A percentile compares a stretch with the other conserved stretches of the same genome.
Evolutionary conservation across 768 basidiomycete species (phyloP).

Genomic region (Hortiboletus campestris): DNA sequence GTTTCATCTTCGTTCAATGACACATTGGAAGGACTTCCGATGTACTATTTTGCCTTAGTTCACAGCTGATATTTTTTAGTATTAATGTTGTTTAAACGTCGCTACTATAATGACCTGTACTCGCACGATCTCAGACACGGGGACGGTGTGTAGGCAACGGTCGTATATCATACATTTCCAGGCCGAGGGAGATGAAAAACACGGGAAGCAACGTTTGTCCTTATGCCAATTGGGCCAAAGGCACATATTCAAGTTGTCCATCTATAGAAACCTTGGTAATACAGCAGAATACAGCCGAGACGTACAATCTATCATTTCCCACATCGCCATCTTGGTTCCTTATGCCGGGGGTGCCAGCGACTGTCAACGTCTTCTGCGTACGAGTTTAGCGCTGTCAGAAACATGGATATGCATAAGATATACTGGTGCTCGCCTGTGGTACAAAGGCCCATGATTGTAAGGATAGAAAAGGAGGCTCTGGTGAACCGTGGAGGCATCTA

Average conservation of each 20-base stretch:
- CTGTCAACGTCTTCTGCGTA: no score
- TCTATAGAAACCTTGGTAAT: no score
- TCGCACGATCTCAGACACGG: background rate
- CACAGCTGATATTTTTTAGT: slow-evolving; percentile 21
- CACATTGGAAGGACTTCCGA: slow-evolving; percentile 27
- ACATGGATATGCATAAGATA: no score
- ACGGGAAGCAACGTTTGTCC: no score
- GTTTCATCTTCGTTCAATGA: slow-evolving; percentile 15
- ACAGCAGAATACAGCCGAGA: no score
- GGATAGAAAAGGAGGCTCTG: background rate
- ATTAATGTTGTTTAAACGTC: slow-evolving; percentile 35
- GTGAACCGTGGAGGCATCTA: background rate
- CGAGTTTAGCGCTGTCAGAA: no score
- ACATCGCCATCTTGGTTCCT: no score
- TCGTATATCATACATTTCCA: background rate
- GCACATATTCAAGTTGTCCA: no score
- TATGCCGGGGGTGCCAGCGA: no score
- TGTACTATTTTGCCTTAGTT: slow-evolving; percentile 31
- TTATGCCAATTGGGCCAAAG: no score
- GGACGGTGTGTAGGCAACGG: background rate
- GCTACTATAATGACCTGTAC: slow-evolving; percentile 30
- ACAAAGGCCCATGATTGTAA: background rate
- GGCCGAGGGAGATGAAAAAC: background rate
- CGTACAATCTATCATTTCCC: no score
- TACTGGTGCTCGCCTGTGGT: background rate